These are phyloP conservation scores for Sherardia arvensis DNA, from an alignment of 257 asterid species.

Conservation along the genomic window DNA sequence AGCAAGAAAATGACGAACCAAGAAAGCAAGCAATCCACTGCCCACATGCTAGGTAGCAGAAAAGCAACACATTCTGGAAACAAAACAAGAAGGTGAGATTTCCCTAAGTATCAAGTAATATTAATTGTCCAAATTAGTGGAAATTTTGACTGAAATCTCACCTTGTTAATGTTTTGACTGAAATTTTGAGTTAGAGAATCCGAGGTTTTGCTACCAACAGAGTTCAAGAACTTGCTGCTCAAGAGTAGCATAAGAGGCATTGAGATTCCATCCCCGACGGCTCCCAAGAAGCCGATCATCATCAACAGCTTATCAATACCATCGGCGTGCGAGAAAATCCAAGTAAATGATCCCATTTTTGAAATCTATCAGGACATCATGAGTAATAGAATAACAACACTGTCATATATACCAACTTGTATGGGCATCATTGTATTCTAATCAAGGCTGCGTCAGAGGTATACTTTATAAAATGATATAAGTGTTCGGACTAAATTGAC, in stretches of 20 bases:
- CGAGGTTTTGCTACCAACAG: slow-evolving; percentile 26
- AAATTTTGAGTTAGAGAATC: slow-evolving; percentile 24
- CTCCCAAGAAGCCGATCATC: slow-evolving; percentile 55
- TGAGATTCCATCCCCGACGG: slow-evolving; percentile 58
- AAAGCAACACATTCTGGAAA: slow-evolving; percentile 58
- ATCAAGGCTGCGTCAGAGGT: background rate
- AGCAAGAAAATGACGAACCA: slow-evolving; percentile 58
- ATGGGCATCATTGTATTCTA: background rate
- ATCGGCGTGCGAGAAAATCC: slow-evolving; percentile 71
- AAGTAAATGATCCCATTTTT: slow-evolving; percentile 18
- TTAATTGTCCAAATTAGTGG: background rate
- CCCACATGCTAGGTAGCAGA: slow-evolving; percentile 64
- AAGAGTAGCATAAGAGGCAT: slow-evolving; percentile 53
- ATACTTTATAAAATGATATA: too few relatives aligned
- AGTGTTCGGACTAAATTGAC: too few relatives aligned
- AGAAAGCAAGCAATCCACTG: slow-evolving; percentile 74
- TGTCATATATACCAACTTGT: background rate
- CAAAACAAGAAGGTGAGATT: background rate
- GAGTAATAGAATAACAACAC: background rate
- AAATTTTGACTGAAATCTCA: background rate
- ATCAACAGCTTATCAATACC: slow-evolving; percentile 39
- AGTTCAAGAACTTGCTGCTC: slow-evolving; percentile 57
- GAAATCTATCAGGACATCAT: background rate
- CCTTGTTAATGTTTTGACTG: slow-evolving; percentile 41
- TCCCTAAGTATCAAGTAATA: too few relatives aligned